Evolutionary conservation across 257 asterid genomes (phyloP), one percentile per base, ranked within the genome.

Genomic region (Solanum appendiculatum): DNA sequence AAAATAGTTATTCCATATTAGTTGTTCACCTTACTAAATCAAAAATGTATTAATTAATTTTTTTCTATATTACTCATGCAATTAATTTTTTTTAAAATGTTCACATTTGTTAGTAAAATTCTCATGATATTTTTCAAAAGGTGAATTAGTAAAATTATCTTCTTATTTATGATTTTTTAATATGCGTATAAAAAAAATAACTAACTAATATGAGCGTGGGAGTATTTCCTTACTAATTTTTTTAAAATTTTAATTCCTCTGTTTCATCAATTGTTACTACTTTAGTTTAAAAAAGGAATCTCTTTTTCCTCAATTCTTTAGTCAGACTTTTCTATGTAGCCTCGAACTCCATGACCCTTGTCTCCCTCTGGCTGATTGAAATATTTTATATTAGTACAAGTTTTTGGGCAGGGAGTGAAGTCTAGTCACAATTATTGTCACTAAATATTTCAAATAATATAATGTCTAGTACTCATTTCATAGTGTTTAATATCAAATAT

Each of bases 281-380:
- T 27, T 10, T 34, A 34, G 16, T 81, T 82, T 70, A 13, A 84
- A 44, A 77, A 84, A 48, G 29, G 80, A 39, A 64, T 84, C 86
- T 84, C 63, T 37, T 84, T 64, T 68, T 72, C 86, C 69, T 90
- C 82, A 89, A 60, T 85, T 83, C 54, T 86, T 51, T 83, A 87
- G 94, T 93, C 95, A 88, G 91, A 92, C 90, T 86, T 87, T 90
- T 88, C 87, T 86, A 70, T 93, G 70, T 91, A 86, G 37, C 91
- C 92, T 91, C 64, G 92, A 77, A 85, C 42, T 93, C 56, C 86
- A 90, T 87, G 87, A 90, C 83, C 39, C 73, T 51, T 87, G 89
- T 82, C 86, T 85, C 85, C 83, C 83, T 86, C 46, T 78, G 75
- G 40, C 73, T 83, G 56, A 46, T 25, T 33, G 40, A 1, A 37